phyloP scores from a whole-genome alignment of 2,329 filamentous ascomycete species.

The Xylariales sp. region DNA sequence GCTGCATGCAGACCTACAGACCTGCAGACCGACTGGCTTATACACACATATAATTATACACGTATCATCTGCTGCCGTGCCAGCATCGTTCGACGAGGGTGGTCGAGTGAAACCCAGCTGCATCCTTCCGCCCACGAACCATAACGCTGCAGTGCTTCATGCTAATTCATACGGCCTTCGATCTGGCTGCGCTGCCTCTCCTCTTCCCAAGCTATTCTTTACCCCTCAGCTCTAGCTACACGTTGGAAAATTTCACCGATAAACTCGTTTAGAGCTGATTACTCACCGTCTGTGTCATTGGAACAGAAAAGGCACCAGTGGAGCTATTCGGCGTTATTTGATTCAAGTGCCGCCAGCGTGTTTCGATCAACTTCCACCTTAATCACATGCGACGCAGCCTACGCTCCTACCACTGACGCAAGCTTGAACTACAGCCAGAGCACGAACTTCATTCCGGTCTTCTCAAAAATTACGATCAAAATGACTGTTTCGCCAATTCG shows the following conservation, averaged over 20 bases:
- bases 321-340: constrained; percentile 9
- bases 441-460: background rate
- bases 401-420: constrained; percentile 29
- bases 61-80: constrained; percentile 24
- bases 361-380: constrained; percentile 24
- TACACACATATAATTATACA: constrained; percentile 1
- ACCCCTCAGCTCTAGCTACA: background rate
- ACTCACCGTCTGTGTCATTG: constrained; percentile 8
- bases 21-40: constrained; percentile 9
- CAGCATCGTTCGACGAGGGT: constrained; percentile 30
- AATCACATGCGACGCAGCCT: constrained; percentile 32
- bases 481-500: constrained; percentile 51
- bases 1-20: constrained; percentile 20
- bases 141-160: constrained; percentile 9
- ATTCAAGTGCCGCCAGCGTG: constrained; percentile 1
- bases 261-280: constrained; percentile 1
- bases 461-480: constrained; percentile 29
- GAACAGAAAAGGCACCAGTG: constrained; percentile 9
- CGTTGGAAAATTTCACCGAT: background rate
- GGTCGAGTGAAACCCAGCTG: constrained; percentile 23
- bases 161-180: background rate
- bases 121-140: constrained; percentile 28
- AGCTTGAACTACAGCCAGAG: constrained; percentile 8
- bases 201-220: constrained; percentile 4
- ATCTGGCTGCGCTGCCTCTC: background rate